Evolutionary conservation across 176 grass and related monocot genomes (phyloP), one percentile per base, ranked within the genome.

Genomic region (Phragmites australis): DNA sequence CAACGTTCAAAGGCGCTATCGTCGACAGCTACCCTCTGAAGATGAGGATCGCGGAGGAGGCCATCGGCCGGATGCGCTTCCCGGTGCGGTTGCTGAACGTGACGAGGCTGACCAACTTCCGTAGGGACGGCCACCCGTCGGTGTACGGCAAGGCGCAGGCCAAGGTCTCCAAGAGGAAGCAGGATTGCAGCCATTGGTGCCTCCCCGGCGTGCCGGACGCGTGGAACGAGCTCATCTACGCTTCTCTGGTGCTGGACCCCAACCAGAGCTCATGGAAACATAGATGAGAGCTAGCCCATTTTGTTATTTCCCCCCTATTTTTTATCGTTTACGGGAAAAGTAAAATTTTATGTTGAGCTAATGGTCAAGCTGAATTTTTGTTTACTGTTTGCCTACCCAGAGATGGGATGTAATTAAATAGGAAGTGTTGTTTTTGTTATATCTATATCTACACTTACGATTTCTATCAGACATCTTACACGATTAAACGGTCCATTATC

Each of bases 151-250:
- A 80, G 82, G 66, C 73, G 57, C 10, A 25, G 3, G 75, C 32
- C 54, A 93, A 69, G 83, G 72, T 87, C 70, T 91, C 95, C 1
- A 94, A 47, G 76, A 85, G 90, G 77, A 90, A 93, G 91, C 92
- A 99, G 79, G 92, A 99, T 50, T 93, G 96, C 87, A 94, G 92
- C 74, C 96, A 93, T 64, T 94, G 96, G 96, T 98, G 92, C 46
- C 90, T 98, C n/a, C 90, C 92, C 44, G 92, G 90, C 42, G 86
- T 98, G 48, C 92, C 88, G 9, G 96, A 99, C 81, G 87, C 88
- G 1, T 99, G 96, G 92, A 99, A 99, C 72, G 92, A 99, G 86
- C 67, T 95, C 75, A 93, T 99, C 78, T 95, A 95, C 18, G 90
- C 82, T 0, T 88, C 88, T 0, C 88, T 93, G 18, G 75, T 95